Conservation (phyloP, 768 basidiomycete species). For the Chlorophyllum brunneum region DNA sequence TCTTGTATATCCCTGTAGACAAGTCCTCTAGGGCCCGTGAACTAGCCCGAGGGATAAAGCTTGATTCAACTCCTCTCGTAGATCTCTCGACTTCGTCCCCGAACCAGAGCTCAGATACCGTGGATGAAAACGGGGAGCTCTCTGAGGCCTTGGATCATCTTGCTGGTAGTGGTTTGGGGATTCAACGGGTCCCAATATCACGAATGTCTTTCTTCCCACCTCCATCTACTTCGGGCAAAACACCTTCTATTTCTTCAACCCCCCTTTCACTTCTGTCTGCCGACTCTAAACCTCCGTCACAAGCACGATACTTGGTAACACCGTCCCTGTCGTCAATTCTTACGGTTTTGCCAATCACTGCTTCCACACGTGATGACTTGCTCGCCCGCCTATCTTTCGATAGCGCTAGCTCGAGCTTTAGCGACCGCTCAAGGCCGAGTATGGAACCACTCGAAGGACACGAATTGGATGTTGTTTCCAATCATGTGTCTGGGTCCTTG, state of each 20-base stretch:
- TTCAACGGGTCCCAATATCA: conserved; percentile 46
- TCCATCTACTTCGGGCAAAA: conserved; percentile 24
- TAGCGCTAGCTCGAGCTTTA: conserved; percentile 41
- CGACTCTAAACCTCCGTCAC: conserved; percentile 13
- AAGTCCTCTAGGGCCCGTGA: conserved; percentile 45
- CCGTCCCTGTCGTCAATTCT: conserved; percentile 41
- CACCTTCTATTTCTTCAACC: conserved; percentile 14
- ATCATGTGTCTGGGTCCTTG: neutral
- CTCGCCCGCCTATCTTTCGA: conserved; percentile 54
- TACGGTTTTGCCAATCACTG: conserved; percentile 44
- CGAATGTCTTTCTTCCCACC: conserved; percentile 57
- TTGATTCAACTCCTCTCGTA: neutral
- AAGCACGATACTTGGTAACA: conserved; percentile 26
- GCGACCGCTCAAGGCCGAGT: conserved; percentile 30
- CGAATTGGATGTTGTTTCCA: conserved; percentile 40
- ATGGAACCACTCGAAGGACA: conserved; percentile 35
- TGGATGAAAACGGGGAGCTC: neutral
- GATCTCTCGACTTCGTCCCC: conserved; percentile 13
- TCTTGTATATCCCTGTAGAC: conserved; percentile 77
- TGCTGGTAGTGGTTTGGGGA: conserved; percentile 21
- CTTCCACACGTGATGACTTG: conserved; percentile 52
- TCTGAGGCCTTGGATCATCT: conserved; percentile 16
- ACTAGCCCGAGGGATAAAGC: conserved; percentile 18
- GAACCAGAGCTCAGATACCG: neutral
- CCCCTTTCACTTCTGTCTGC: conserved; percentile 14